Conservation (phyloP, 352 stramenopile genomes). For the Phytophthora hybrid region DNA sequence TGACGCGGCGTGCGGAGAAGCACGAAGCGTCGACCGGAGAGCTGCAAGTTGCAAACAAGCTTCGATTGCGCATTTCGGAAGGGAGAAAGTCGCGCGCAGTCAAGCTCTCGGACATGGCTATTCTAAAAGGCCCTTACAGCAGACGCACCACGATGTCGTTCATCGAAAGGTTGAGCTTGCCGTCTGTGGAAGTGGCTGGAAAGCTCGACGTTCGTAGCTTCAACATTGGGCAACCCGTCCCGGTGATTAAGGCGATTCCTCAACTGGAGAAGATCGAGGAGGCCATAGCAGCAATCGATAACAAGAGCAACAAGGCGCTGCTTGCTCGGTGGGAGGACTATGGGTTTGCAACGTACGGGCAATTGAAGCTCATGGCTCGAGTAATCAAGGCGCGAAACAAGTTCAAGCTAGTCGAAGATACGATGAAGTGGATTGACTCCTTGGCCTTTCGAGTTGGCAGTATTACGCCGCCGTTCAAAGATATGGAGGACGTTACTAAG, state of each 20-base stretch:
- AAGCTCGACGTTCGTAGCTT: not conserved
- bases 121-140: not conserved
- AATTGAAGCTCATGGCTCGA: not conserved
- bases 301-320: not conserved
- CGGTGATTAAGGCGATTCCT: not conserved
- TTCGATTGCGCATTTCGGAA: not conserved
- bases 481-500: not conserved
- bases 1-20: not conserved
- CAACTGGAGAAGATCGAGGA: constrained; percentile 2
- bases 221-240: constrained; percentile 4
- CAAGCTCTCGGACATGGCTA: not conserved
- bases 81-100: not conserved
- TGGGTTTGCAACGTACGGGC: constrained; percentile 3
- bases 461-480: not conserved
- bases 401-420: too few species aligned
- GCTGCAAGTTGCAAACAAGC: not conserved
- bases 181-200: not conserved
- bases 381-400: not conserved
- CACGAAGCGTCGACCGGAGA: not conserved
- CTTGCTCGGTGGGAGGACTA: constrained; percentile 3
- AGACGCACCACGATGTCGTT: not conserved
- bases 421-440: constrained; percentile 1
- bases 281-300: not conserved
- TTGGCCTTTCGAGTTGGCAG: not conserved
- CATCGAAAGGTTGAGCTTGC: not conserved